Base-by-base conservation (phyloP, 2,329 filamentous ascomycete genomes). In the Monosporascus sp. region DNA sequence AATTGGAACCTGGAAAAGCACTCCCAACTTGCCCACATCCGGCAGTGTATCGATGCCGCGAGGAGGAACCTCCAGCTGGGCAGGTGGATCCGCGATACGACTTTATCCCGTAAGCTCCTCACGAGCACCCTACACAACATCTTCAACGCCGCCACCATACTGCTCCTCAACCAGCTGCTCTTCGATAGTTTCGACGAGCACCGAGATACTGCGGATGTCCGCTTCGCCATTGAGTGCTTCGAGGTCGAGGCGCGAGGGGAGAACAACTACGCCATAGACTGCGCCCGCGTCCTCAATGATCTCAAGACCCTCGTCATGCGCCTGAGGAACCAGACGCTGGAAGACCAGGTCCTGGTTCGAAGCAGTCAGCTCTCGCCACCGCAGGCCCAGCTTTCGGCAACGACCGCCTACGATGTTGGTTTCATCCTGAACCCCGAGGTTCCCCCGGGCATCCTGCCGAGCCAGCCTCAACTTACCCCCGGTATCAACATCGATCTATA, bases 121-220 rank as follows among this genome's bases (percentile, higher is more conserved):
- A 70, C 77, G 41, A 68, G 71, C 0, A 72, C 73, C 9, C 65
- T 79, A 48, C 76, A 79, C 62, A 71, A 74, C 57, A 69, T 79
- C 39, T 79, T 80, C 66, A 78, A 77, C 60, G 75, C 77, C 3
- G 73, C 75, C 51, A 68, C 78, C 38, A 69, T 78, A 18, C 67
- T 80, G 34, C 70, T 77, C 51, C 67, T 80, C 50, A 70, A 74
- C 53, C 70, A 74, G 54, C 67, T 79, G 24, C 65, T 76, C 3
- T 68, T 68, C 41, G 62, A 67, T 22, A 65, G 69, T 31, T 56
- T 65, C 11, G 57, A 60, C 47, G 64, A 58, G 49, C 62, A 54
- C 37, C 42, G 8, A 24, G 68, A 66, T 50, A 53, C 55, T 45
- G 62, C 46, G 3, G 70, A 72, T 41, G 66, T 79, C 20, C 59